Percentiles rank a stretch among this genome's conserved stretches.
Conservation (phyloP, 2,329 filamentous ascomycete genomes). For the Pleoardoris graminearum region DNA sequence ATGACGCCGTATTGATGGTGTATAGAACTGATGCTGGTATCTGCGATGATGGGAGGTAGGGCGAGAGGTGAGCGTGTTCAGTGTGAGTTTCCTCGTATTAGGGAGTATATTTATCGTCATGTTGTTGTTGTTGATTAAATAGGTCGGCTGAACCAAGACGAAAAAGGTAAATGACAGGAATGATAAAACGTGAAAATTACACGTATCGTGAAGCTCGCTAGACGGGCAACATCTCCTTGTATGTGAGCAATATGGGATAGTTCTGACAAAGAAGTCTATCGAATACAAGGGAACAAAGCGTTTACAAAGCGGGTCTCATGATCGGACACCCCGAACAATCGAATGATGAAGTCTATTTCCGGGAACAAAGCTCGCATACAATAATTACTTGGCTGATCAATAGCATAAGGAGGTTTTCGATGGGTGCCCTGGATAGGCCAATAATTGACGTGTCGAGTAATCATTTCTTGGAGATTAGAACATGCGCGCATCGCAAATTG, state of each 20-base stretch:
- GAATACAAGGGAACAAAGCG: not conserved
- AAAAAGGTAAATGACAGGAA: not conserved
- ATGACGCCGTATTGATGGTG: not conserved
- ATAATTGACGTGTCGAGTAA: not conserved
- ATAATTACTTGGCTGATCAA: not conserved
- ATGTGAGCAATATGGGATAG: not conserved
- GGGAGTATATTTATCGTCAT: not conserved
- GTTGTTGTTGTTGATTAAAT: not conserved
- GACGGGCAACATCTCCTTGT: not conserved
- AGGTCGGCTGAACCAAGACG: not conserved
- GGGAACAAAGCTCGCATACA: not conserved
- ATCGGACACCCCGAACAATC: not conserved
- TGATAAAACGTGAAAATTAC: not conserved
- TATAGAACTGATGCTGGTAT: constrained; percentile 2
- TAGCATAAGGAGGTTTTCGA: not conserved
- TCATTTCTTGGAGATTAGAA: not conserved
- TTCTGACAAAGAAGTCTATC: not conserved
- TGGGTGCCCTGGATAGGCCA: not conserved
- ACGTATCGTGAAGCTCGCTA: not conserved
- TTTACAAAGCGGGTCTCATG: not conserved
- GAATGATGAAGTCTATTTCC: not conserved
- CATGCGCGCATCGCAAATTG: not conserved
- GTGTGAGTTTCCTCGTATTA: not conserved
- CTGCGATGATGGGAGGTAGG: not conserved
- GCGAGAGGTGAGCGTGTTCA: not conserved